Evolutionary conservation across 1,284 basidiomycete species (phyloP).

Genomic region (Microstroma glucosiphilum): DNA sequence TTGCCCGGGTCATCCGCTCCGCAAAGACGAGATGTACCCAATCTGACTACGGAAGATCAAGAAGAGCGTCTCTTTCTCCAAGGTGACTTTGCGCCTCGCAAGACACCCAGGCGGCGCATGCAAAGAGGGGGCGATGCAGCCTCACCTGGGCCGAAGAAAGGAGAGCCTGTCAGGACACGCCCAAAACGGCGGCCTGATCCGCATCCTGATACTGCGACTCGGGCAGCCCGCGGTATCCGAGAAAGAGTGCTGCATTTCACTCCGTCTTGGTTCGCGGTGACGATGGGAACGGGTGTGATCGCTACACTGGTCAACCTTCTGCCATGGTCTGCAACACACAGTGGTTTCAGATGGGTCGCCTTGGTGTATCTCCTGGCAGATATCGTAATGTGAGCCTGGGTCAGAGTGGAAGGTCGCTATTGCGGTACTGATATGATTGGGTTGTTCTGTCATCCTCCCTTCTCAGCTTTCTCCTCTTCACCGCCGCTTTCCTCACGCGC

Average conservation of each 20-base stretch:
- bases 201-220: background rate
- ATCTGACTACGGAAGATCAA: background rate
- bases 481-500: constrained; percentile 24
- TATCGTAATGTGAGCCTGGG: constrained; percentile 11
- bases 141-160: background rate
- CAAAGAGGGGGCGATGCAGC: background rate
- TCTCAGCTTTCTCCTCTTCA: constrained; percentile 20
- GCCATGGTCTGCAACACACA: constrained; percentile 25
- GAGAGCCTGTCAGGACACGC: background rate
- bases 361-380: constrained; percentile 24
- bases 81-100: background rate
- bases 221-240: constrained; percentile 16
- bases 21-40: background rate
- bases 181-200: too few relatives aligned
- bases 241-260: constrained; percentile 34
- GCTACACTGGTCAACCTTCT: constrained; percentile 30
- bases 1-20: too few relatives aligned
- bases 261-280: constrained; percentile 37
- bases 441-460: background rate
- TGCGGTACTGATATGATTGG: too few relatives aligned
- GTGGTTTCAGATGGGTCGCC: constrained; percentile 21
- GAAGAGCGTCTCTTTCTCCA: background rate
- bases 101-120: background rate
- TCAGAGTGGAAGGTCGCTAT: constrained; percentile 3
- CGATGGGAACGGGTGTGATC: constrained; percentile 37